These are phyloP conservation scores for Jackrogersella minutella DNA, from an alignment of 495 filamentous ascomycete species.

Conservation along the genomic window DNA sequence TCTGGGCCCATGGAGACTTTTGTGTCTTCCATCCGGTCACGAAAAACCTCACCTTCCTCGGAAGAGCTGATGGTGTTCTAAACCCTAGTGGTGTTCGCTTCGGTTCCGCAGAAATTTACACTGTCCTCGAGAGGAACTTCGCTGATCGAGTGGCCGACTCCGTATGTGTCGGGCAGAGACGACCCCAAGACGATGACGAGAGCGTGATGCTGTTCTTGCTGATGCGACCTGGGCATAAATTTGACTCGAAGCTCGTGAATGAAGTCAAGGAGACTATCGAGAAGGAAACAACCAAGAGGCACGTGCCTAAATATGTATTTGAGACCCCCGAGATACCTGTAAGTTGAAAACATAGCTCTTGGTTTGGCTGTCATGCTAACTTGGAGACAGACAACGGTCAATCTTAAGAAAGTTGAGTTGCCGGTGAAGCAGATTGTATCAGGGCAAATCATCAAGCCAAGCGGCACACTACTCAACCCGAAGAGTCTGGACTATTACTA, in stretches of 20 bases:
- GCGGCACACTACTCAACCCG: conserved; percentile 79
- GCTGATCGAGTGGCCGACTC: conserved; percentile 67
- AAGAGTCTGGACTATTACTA: conserved; percentile 79
- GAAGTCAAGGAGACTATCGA: conserved; percentile 69
- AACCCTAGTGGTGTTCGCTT: conserved; percentile 90
- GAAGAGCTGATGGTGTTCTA: conserved; percentile 87
- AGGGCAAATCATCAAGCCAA: conserved; percentile 75
- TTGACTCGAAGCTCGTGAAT: conserved; percentile 63
- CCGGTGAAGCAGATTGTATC: conserved; percentile 87
- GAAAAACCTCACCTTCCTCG: conserved; percentile 70
- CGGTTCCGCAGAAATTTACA: conserved; percentile 83
- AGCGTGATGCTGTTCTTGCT: conserved; percentile 77
- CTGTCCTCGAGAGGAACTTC: conserved; percentile 73
- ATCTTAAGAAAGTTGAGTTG: conserved; percentile 85
- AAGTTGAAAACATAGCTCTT: conserved; percentile 45
- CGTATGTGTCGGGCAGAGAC: conserved; percentile 77
- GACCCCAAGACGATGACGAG: conserved; percentile 74
- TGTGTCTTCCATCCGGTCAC: conserved; percentile 73
- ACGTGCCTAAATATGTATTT: conserved; percentile 81
- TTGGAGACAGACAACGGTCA: conserved; percentile 72
- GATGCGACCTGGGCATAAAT: conserved; percentile 68
- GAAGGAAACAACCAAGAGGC: conserved; percentile 69
- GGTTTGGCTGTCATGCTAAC: conserved; percentile 8
- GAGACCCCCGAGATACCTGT: conserved; percentile 83
- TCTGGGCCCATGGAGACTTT: conserved; percentile 87